Conservation (phyloP, 179 eudicot species). For the Beta lomatogona region DNA sequence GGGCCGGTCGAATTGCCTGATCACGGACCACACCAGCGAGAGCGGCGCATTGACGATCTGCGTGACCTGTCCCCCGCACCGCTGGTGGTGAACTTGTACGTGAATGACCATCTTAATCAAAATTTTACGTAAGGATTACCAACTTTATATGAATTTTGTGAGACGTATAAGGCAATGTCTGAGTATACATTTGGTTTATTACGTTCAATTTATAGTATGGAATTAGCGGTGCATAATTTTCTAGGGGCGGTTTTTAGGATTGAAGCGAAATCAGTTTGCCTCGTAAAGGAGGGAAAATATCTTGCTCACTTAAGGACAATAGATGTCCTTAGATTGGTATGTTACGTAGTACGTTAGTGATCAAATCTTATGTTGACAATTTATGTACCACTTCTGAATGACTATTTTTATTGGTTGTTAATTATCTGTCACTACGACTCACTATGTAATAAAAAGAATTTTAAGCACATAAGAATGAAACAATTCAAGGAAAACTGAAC, state of each 20-base stretch:
- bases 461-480: too few species aligned
- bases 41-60: constrained; percentile 19
- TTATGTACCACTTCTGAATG: too few species aligned
- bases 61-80: constrained; percentile 1
- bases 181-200: too few species aligned
- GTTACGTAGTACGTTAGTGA: too few species aligned
- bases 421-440: too few species aligned
- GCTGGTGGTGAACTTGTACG: neutral
- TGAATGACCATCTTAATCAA: neutral
- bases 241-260: neutral
- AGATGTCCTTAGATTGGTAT: neutral
- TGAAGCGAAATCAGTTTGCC: constrained; percentile 5
- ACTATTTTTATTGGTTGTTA: too few species aligned
- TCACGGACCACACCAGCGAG: constrained; percentile 18
- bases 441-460: too few species aligned
- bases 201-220: neutral
- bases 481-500: too few species aligned
- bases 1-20: constrained; percentile 20
- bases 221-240: neutral
- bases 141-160: too few species aligned
- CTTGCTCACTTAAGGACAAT: neutral
- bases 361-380: too few species aligned
- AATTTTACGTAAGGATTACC: neutral
- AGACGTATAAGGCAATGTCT: too few species aligned
- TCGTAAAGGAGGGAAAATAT: neutral